Base-by-base conservation (phyloP, 2,329 filamentous ascomycete species). In the Hypoxylon sp. region DNA sequence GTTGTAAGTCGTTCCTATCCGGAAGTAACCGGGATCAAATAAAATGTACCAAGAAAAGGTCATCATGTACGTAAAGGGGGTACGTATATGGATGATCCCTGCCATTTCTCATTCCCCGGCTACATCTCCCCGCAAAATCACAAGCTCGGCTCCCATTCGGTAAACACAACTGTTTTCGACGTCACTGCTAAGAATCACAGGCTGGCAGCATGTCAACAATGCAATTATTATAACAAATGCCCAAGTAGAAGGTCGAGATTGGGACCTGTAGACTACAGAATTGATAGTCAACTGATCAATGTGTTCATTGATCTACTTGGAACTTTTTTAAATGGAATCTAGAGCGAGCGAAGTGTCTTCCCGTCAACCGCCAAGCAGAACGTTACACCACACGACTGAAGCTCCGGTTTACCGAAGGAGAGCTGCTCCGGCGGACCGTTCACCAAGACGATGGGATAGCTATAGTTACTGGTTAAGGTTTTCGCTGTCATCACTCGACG, bases 111-210 rank as follows among this genome's bases (percentile, higher is more conserved):
- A 44, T 58, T 61, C 65, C 65, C 65, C 65, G 58, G 62, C 54
- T 59, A 59, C 29, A 14, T 59, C 62, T 46, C 84, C 84, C 84
- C 84, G 84, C 84, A 85, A 83, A 82, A 84, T 87, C 85, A 86
- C 84, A 86, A 86, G 85, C 85, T 86, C 84, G 84, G 84, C 81
- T 83, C 77, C 74, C 76, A 68, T 78, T 86, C 84, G 84, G 84
- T 78, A 84, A 84, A 78, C 73, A 67, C 37, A 70, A 37, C 59
- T 60, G n/a, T 59, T 67, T 64, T 63, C 71, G 75, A 78, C 78
- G 77, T 80, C 78, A 79, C 77, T 44, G 44, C 39, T 72, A 70
- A 61, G 48, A 72, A 77, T 77, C 76, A 78, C 74, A 77, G 76
- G 58, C 67, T 59, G 37, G 29, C n/a, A 64, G 11, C 46, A 44